Base-by-base conservation (phyloP, 1,139 yeast species). In the Wickerhamiella infanticola region DNA sequence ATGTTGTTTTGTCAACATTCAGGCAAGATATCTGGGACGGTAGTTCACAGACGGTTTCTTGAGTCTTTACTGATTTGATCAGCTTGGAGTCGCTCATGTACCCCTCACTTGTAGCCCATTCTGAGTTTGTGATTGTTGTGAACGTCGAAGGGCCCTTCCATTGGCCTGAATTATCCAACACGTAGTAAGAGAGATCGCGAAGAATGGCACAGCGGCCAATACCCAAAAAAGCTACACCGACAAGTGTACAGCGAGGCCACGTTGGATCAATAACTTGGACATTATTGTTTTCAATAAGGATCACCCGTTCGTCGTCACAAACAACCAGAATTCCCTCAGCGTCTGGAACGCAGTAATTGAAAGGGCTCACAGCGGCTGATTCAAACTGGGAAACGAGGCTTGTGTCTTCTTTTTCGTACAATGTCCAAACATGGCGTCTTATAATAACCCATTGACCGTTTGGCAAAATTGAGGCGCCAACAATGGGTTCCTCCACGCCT, bases 341-440 rank as follows among this genome's bases (percentile, higher is more conserved):
- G 18, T 35, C 11, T 3, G 40, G 3, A 5, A 25, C 6, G 38
- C 29, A 11, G 27, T 9, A 8, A 7, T 23, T 25, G 11, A 46
- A 35, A 5, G 36, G 35, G 8, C 40, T 29, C 5, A 46, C 46
- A 5, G 43, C 47, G 9, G 39, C 27, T 0, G 48, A 39, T 7
- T 33, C 40, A 11, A 46, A 39, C 31, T 46, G 46, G 3, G 35
- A 18, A 7, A 5, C 3, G 9, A 44, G 37, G 2, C 13, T 23
- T 2, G 18, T 33, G 7, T 36, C 42, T 4, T 13, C 9, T 4
- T 25, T 18, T 18, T 36, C 42, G 9, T 24, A 37, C 23, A 47
- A n/a, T 4, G 47, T 39, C 49, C 49, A 47, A 23, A 31, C 7
- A 27, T 45, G 26, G n/a, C 47, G 43, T 37, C 42, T 45, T n/a